These are phyloP conservation scores for Aegilops umbellulata DNA, from an alignment of 176 grass and related monocot genomes.

Conservation along the genomic window DNA sequence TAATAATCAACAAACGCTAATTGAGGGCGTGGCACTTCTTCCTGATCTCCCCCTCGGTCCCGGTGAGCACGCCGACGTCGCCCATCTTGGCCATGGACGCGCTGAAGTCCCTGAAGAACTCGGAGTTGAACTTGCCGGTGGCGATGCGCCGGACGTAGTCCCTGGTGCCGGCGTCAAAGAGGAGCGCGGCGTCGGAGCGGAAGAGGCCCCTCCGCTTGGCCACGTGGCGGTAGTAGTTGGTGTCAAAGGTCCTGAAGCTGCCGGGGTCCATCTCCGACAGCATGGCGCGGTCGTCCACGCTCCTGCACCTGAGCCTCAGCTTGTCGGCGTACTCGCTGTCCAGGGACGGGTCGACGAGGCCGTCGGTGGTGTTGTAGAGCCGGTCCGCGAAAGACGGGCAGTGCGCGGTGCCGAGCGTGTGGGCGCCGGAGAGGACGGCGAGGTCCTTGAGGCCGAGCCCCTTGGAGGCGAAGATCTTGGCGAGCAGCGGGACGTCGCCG, in stretches of 20 bases:
- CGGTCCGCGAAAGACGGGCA: neutral
- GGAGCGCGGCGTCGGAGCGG: conserved; percentile 13
- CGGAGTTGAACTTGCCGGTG: neutral
- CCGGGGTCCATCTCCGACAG: neutral
- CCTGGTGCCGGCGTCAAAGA: neutral
- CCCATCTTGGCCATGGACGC: conserved; percentile 5
- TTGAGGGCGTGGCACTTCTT: neutral
- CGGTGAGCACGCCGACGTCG: neutral
- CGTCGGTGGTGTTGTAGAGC: neutral
- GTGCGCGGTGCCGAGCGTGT: conserved; percentile 10
- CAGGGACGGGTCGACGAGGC: neutral
- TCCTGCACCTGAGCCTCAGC: neutral
- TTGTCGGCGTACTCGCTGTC: conserved; percentile 2
- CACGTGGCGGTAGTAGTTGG: neutral
- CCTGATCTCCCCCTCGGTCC: neutral
- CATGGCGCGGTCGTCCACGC: neutral
- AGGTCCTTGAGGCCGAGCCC: neutral
- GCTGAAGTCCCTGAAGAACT: neutral
- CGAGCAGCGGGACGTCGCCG: neutral
- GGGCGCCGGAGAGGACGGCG: neutral
- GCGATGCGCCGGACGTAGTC: conserved; percentile 1
- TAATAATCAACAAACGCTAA: too few species aligned
- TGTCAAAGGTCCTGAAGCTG: conserved; percentile 4
- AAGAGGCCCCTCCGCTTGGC: conserved; percentile 17
- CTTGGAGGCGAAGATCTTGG: conserved; percentile 13